These are phyloP conservation scores for Trebouxiophyceae sp. DNA, from an alignment of 163 green algal genomes.

Conservation along the genomic window DNA sequence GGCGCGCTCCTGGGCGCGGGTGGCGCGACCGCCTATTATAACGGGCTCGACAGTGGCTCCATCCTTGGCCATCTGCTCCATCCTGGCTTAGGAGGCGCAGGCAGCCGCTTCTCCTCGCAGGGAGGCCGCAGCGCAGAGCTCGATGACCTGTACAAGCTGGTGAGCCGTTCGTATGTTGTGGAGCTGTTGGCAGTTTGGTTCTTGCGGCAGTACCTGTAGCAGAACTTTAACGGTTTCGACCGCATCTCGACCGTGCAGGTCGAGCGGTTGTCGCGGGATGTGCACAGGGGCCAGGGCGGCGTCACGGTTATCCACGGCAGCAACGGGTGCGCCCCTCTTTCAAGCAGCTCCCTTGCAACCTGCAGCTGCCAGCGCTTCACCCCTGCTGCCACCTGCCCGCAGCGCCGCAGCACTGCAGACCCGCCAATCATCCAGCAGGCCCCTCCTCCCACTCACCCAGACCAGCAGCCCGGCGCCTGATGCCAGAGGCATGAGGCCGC, in stretches of 20 bases:
- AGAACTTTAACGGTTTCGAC: too few relatives aligned
- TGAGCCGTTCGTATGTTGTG: too few relatives aligned
- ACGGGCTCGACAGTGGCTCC: conserved; percentile 18
- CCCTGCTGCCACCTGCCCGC: too few relatives aligned
- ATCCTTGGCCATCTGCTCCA: neutral
- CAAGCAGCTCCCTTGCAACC: too few relatives aligned
- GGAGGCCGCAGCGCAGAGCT: conserved; percentile 9
- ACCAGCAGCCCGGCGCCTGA: conserved; percentile 3
- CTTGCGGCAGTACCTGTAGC: too few relatives aligned
- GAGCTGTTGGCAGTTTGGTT: too few relatives aligned
- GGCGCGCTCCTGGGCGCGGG: conserved; percentile 29
- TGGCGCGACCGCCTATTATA: conserved; percentile 32
- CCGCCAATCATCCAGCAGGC: too few relatives aligned
- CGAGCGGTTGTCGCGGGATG: conserved; percentile 27
- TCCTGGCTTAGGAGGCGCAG: neutral
- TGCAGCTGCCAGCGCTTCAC: too few relatives aligned
- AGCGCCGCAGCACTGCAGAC: too few relatives aligned
- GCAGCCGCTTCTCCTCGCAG: neutral
- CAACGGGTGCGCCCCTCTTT: neutral
- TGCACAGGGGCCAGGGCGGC: conserved; percentile 16
- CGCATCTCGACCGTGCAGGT: conserved; percentile 21
- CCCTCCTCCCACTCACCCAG: conserved; percentile 2
- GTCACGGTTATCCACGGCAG: conserved; percentile 17
- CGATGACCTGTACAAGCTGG: conserved; percentile 26
- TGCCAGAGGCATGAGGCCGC: too few relatives aligned